Conservation (phyloP, 1,139 yeast species). For the Protomyces macrosporus region DNA sequence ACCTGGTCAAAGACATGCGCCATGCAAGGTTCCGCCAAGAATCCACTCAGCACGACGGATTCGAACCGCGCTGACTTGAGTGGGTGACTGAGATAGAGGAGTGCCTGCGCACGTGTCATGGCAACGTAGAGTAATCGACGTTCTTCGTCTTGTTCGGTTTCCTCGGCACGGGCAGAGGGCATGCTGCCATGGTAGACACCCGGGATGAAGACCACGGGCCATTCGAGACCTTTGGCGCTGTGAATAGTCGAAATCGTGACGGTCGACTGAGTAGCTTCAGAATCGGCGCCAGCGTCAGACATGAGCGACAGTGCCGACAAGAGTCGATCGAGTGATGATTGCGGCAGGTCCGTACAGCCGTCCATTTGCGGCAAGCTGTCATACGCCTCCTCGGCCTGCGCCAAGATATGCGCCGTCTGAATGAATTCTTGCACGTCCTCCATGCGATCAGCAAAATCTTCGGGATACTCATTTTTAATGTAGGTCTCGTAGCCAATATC, state of each 20-base stretch:
- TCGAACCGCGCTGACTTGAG: slow-evolving; percentile 16
- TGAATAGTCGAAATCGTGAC: slow-evolving; percentile 70
- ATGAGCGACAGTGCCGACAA: slow-evolving; percentile 54
- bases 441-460: slow-evolving; percentile 31
- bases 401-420: slow-evolving; percentile 36
- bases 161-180: slow-evolving; percentile 38
- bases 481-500: slow-evolving; percentile 28
- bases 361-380: slow-evolving; percentile 35
- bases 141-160: slow-evolving; percentile 55
- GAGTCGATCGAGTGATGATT: slow-evolving; percentile 42
- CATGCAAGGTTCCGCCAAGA: slow-evolving; percentile 6
- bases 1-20: slow-evolving; percentile 1
- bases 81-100: slow-evolving; percentile 30
- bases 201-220: slow-evolving; percentile 81
- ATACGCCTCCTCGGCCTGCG: slow-evolving; percentile 41
- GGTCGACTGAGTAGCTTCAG: slow-evolving; percentile 31
- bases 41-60: slow-evolving; percentile 9
- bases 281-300: slow-evolving; percentile 41
- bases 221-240: slow-evolving; percentile 75
- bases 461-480: slow-evolving; percentile 39
- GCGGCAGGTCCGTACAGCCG: slow-evolving; percentile 23
- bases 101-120: slow-evolving; percentile 65
- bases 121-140: slow-evolving; percentile 84
- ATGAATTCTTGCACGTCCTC: slow-evolving; percentile 27
- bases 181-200: slow-evolving; percentile 40